phyloP scores from a whole-genome alignment of 306 rosid species.

The Trifolium pratense region DNA sequence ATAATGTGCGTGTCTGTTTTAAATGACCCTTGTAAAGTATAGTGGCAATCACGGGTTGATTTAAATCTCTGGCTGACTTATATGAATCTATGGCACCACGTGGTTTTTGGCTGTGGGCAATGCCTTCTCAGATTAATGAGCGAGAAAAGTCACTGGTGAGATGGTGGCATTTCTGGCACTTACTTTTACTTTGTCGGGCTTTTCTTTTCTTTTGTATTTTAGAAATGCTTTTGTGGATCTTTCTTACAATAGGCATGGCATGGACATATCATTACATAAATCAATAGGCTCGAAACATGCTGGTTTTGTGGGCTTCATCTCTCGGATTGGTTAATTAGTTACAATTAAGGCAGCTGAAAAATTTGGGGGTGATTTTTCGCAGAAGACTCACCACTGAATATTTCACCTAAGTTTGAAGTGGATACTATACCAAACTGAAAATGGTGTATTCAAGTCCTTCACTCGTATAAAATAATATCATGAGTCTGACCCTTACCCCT shows the following conservation, averaged over 20 bases:
- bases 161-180: slow-evolving; percentile 5
- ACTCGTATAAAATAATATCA: background rate
- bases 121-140: background rate
- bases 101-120: slow-evolving; percentile 10
- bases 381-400: background rate
- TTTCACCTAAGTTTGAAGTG: background rate
- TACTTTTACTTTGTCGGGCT: background rate
- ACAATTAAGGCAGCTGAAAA: slow-evolving; percentile 9
- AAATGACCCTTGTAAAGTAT: background rate
- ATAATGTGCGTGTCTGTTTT: background rate
- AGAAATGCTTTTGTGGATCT: background rate
- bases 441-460: slow-evolving; percentile 5
- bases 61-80: slow-evolving; percentile 6
- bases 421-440: background rate
- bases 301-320: slow-evolving; percentile 8
- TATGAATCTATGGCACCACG: background rate
- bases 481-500: background rate
- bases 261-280: background rate
- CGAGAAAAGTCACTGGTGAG: background rate
- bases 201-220: slow-evolving; percentile 23
- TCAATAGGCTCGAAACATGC: slow-evolving; percentile 5
- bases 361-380: background rate
- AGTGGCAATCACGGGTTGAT: background rate
- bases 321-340: slow-evolving; percentile 1
- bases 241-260: background rate